phyloP scores from a whole-genome alignment of 352 stramenopile species.

The Phytopythium cucurbitacearum region DNA sequence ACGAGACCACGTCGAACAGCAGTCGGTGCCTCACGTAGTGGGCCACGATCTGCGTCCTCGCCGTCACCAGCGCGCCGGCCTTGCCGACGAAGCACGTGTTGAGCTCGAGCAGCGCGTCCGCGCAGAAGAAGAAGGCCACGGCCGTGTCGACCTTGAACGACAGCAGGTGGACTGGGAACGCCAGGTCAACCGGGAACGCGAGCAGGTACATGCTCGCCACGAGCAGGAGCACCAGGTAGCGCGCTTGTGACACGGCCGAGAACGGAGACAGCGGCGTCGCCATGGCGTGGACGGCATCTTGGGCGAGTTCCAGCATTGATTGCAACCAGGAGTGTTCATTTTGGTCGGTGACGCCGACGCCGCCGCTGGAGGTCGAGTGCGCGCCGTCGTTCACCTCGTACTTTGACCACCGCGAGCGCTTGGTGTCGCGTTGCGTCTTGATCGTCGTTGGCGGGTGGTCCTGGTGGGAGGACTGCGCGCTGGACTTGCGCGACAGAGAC shows the following conservation, averaged over 20 bases:
- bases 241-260: slow-evolving; percentile 19
- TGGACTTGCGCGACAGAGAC: neutral
- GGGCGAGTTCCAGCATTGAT: neutral
- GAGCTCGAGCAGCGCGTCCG: slow-evolving; percentile 10
- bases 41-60: slow-evolving; percentile 2
- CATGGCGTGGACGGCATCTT: neutral
- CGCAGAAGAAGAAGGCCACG: slow-evolving; percentile 16
- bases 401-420: neutral
- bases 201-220: slow-evolving; percentile 24
- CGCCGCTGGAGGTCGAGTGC: neutral
- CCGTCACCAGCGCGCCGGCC: slow-evolving; percentile 7
- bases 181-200: slow-evolving; percentile 29
- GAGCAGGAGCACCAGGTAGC: slow-evolving; percentile 18
- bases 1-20: slow-evolving; percentile 3
- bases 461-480: neutral
- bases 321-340: neutral
- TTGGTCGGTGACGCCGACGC: neutral
- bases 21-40: slow-evolving; percentile 6
- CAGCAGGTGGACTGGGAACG: slow-evolving; percentile 15
- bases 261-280: slow-evolving; percentile 26
- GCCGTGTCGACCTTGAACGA: neutral
- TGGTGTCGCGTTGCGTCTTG: neutral
- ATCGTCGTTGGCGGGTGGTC: neutral
- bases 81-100: slow-evolving; percentile 9
- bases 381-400: neutral